Percentiles rank a stretch among this genome's conserved stretches.
Conservation (phyloP, 345 rosid genomes). For the Eucalyptus melliodora region DNA sequence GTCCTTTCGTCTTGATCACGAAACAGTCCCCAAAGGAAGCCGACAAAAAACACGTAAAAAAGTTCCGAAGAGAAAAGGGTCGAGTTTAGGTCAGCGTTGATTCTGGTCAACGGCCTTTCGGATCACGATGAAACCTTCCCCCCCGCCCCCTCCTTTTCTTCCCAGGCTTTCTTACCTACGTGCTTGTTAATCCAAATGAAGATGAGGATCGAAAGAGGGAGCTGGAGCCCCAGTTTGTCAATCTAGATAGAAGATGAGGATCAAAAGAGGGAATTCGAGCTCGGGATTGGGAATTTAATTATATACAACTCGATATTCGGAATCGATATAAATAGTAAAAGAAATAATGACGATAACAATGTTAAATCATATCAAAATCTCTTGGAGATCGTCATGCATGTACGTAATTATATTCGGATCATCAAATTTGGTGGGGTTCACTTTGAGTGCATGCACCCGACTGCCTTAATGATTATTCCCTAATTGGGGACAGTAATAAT, state of each 20-base stretch:
- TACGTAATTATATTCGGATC: not conserved
- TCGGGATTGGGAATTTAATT: not conserved
- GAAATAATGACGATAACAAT: not conserved
- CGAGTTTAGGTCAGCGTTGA: not conserved
- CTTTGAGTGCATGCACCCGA: not conserved
- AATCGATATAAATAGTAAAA: not conserved
- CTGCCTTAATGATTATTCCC: not conserved
- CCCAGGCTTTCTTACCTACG: not conserved
- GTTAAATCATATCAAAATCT: not conserved
- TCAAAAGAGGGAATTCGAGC: not conserved
- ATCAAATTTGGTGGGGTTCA: not conserved
- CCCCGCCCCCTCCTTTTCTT: not conserved
- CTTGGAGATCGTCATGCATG: not conserved
- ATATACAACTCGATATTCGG: not conserved
- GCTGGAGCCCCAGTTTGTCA: not conserved
- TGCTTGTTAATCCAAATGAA: not conserved
- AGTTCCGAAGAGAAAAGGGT: not conserved
- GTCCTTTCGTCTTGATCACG: not conserved
- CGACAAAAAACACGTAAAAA: not conserved
- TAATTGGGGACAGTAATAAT: not conserved
- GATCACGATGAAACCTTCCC: not conserved
- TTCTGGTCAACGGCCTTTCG: not conserved
- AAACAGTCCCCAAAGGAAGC: not conserved
- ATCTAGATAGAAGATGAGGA: not conserved
- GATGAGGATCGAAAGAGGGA: not conserved